Percentiles rank a stretch among this genome's conserved stretches.
phyloP scores from a whole-genome alignment of 352 stramenopile species.

The Globisporangium alternatum region DNA sequence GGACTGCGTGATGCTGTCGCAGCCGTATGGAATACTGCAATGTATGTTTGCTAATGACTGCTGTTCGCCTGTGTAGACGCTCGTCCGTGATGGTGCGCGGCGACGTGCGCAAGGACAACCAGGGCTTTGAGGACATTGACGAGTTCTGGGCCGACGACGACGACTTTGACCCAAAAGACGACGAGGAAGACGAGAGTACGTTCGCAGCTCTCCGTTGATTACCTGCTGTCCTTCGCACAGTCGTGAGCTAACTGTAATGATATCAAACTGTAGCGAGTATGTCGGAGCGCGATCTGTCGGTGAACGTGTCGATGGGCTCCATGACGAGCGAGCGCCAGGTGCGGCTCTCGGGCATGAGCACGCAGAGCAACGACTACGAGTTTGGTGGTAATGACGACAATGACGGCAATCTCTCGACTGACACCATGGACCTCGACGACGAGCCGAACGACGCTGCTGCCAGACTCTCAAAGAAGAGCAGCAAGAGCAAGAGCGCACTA shows the following conservation, averaged over 20 bases:
- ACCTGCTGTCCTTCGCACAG: neutral
- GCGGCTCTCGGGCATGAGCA: slow-evolving; percentile 35
- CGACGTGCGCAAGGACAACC: slow-evolving; percentile 69
- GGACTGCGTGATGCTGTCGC: slow-evolving; percentile 17
- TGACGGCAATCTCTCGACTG: slow-evolving; percentile 20
- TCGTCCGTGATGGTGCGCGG: slow-evolving; percentile 53
- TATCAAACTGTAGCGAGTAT: slow-evolving; percentile 31
- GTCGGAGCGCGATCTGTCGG: slow-evolving; percentile 40
- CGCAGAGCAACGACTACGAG: slow-evolving; percentile 29
- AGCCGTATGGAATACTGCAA: too few relatives aligned
- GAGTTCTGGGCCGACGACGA: slow-evolving; percentile 82
- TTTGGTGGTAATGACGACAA: slow-evolving; percentile 12
- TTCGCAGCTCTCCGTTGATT: neutral
- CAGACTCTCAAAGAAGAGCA: neutral
- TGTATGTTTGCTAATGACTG: neutral
- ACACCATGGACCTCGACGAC: slow-evolving; percentile 24
- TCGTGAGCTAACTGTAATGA: slow-evolving; percentile 1
- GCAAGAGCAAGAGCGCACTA: slow-evolving; percentile 1
- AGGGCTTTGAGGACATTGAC: slow-evolving; percentile 86
- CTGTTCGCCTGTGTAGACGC: slow-evolving; percentile 26
- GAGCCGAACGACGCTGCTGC: slow-evolving; percentile 2
- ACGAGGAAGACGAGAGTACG: slow-evolving; percentile 35
- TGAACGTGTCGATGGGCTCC: slow-evolving; percentile 45
- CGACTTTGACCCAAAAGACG: slow-evolving; percentile 19
- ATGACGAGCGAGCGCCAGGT: slow-evolving; percentile 46